Evolutionary conservation across 2,329 filamentous ascomycete genomes (phyloP), one percentile per base, ranked within the genome.

Genomic region (Cladosporium sp.): DNA sequence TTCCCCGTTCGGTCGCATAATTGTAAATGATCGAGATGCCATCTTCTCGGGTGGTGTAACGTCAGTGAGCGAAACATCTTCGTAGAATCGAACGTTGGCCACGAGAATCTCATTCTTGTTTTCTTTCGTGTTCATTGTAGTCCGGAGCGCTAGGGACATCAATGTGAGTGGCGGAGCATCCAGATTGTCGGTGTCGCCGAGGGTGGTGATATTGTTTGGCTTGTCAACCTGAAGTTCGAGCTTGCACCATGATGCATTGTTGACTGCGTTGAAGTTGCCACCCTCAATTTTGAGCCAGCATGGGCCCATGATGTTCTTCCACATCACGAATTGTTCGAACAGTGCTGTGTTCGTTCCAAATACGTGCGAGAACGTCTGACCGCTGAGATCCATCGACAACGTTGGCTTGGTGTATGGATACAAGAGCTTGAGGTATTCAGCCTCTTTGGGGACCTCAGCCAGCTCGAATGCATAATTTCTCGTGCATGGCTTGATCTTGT

Each of bases 271-370:
- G 76, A 96, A 97, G 77, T 97, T 89, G 34, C 91, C 91, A 71
- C 91, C 90, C 70, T 93, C 86, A 65, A 99, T 95, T 75, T 90
- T 93, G 55, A 99, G 86, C 95, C 95, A 99, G 78, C 95, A 98
- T 34, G 95, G 95, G 1, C 95, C 95, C 94, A 97, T 99, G 72
- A 99, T 92, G 75, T 97, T 96, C 81, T 97, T 98, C 91, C 93
- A 97, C 5, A 99, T 85, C 24, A 99, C 95, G 75, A 99, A 99
- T 73, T 99, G 95, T 79, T 99, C 95, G 73, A 99, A 99, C 0
- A 99, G 84, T 1, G 92, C 88, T 0, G 95, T 99, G 77, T 95
- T 97, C 65, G 91, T 90, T 32, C 96, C 95, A 72, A 99, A 99
- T 28, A 97, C 90, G 70, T 92, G 92, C 1, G 94, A 97, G 76